phyloP scores from a whole-genome alignment of 495 filamentous ascomycete genomes.

The Penicillium coffeae region DNA sequence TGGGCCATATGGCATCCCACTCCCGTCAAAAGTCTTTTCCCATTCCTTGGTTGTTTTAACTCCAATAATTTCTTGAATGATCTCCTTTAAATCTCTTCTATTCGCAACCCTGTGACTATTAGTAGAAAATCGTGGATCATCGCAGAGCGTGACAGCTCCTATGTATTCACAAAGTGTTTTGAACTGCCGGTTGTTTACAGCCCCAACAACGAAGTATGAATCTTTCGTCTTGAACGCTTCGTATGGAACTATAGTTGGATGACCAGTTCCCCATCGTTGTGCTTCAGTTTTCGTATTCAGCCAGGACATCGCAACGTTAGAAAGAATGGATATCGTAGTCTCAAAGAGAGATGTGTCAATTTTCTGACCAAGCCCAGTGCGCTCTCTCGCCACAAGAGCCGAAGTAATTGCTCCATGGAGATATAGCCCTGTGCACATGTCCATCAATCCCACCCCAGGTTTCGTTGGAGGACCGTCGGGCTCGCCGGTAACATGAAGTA shows the following conservation, averaged over 20 bases:
- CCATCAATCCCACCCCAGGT: slow-evolving; percentile 85
- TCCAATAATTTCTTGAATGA: slow-evolving; percentile 61
- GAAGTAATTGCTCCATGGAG: slow-evolving; percentile 83
- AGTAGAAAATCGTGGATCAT: slow-evolving; percentile 59
- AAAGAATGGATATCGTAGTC: slow-evolving; percentile 76
- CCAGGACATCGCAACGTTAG: slow-evolving; percentile 82
- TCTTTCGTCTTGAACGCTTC: slow-evolving; percentile 77
- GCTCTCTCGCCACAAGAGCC: slow-evolving; percentile 62
- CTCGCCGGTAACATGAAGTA: slow-evolving; percentile 88
- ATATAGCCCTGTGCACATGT: slow-evolving; percentile 83
- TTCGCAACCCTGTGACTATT: slow-evolving; percentile 70
- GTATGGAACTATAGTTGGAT: slow-evolving; percentile 89
- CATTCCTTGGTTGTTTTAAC: slow-evolving; percentile 74
- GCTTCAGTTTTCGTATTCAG: slow-evolving; percentile 72
- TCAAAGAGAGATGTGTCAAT: slow-evolving; percentile 81
- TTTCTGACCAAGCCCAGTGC: slow-evolving; percentile 69
- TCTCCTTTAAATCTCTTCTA: slow-evolving; percentile 59
- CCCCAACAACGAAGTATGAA: slow-evolving; percentile 76
- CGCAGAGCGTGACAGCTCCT: slow-evolving; percentile 60
- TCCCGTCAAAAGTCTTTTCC: slow-evolving; percentile 71
- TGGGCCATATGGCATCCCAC: slow-evolving; percentile 83
- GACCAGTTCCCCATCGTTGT: slow-evolving; percentile 84
- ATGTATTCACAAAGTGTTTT: slow-evolving; percentile 68
- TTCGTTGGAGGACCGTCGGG: slow-evolving; percentile 81
- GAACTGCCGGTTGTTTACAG: slow-evolving; percentile 80